phyloP scores from a whole-genome alignment of 768 basidiomycete species.

The Russula abietina region DNA sequence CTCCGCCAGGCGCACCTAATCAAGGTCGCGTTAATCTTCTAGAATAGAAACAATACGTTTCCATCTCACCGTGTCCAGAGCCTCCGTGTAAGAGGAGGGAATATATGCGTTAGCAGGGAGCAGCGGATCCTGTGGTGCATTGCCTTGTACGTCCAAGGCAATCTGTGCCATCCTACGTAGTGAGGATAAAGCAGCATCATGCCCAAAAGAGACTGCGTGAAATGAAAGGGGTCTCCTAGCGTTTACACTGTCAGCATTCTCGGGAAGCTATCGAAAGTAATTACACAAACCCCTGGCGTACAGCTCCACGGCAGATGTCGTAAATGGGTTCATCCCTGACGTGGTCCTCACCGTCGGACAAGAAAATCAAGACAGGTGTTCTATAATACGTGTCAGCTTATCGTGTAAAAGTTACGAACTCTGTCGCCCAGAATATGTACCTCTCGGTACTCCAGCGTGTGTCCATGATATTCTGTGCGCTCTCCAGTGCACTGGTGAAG shows the following conservation, averaged over 20 bases:
- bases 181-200: slow-evolving; percentile 27
- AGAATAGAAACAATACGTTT: too few species aligned
- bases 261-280: background rate
- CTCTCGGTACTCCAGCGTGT: slow-evolving; percentile 46
- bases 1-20: slow-evolving; percentile 49
- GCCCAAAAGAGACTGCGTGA: slow-evolving; percentile 54
- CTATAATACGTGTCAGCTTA: slow-evolving; percentile 29
- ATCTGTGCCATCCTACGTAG: slow-evolving; percentile 49
- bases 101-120: slow-evolving; percentile 5
- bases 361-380: slow-evolving; percentile 49
- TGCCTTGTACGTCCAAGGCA: slow-evolving; percentile 43
- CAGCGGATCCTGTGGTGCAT: slow-evolving; percentile 38
- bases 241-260: background rate
- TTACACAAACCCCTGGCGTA: slow-evolving; percentile 39
- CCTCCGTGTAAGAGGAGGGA: slow-evolving; percentile 40
- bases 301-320: slow-evolving; percentile 39
- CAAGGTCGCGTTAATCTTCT: background rate
- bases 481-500: slow-evolving; percentile 38
- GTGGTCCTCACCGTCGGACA: slow-evolving; percentile 49
- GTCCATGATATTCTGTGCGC: slow-evolving; percentile 38
- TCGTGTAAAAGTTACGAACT: background rate
- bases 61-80: slow-evolving; percentile 27
- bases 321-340: slow-evolving; percentile 37
- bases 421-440: slow-evolving; percentile 27
- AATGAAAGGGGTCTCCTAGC: slow-evolving; percentile 52